Percentiles rank a stretch among this genome's conserved stretches.
These are phyloP conservation scores for Paramecium sexaurelia DNA, from an alignment of 73 alveolate genomes.

Conservation along the genomic window DNA sequence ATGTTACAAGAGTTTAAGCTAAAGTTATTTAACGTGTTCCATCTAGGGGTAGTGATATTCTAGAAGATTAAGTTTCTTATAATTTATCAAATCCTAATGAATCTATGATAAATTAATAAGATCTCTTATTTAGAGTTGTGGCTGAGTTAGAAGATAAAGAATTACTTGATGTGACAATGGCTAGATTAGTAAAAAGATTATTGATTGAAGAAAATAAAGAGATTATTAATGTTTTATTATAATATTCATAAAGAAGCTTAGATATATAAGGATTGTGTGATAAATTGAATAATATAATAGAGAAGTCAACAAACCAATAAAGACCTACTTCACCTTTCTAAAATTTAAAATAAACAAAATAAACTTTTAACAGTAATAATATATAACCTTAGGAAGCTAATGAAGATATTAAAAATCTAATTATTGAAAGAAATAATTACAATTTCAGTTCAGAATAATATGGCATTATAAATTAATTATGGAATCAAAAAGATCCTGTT, in stretches of 20 bases:
- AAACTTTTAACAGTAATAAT: not conserved
- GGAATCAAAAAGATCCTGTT: not conserved
- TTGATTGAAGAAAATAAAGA: conserved; percentile 41
- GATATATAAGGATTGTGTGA: not conserved
- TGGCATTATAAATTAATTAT: not conserved
- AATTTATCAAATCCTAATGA: not conserved
- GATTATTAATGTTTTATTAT: not conserved
- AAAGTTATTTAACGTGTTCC: not conserved
- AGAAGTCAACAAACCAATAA: not conserved
- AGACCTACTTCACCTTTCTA: conserved; percentile 51
- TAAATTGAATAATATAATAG: not conserved
- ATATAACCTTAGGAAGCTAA: not conserved
- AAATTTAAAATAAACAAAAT: not conserved
- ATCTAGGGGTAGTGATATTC: not conserved
- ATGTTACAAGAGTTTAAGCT: conserved; percentile 8
- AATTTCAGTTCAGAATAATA: conserved; percentile 12
- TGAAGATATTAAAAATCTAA: not conserved
- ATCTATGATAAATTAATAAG: not conserved
- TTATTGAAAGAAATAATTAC: not conserved
- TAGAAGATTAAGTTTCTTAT: not conserved
- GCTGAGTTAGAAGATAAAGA: conserved; percentile 41
- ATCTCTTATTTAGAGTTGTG: not conserved
- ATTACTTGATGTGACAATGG: not conserved
- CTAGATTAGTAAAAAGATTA: conserved; percentile 14
- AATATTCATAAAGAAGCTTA: not conserved